These are phyloP conservation scores for Gossypium aridum DNA, from an alignment of 441 rosid genomes.

Conservation along the genomic window DNA sequence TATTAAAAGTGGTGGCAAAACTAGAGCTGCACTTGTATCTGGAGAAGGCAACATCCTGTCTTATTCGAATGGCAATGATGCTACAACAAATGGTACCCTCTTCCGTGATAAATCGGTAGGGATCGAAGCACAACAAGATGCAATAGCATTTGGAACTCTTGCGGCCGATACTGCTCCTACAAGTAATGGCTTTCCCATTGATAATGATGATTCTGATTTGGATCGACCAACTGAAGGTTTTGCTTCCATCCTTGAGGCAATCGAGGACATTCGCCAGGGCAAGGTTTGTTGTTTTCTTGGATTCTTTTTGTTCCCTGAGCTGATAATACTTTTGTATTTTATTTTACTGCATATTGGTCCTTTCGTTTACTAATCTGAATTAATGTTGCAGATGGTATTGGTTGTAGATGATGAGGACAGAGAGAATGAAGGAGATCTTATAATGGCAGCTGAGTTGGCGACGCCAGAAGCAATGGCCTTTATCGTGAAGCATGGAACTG, in stretches of 20 bases:
- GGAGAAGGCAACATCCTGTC: slow-evolving; percentile 58
- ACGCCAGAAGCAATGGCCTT: slow-evolving; percentile 97
- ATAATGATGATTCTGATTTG: slow-evolving; percentile 58
- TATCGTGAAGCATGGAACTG: slow-evolving; percentile 86
- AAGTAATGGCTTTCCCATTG: slow-evolving; percentile 35
- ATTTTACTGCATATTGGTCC: background rate
- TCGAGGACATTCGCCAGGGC: slow-evolving; percentile 86
- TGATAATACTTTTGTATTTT: background rate
- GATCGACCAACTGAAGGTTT: slow-evolving; percentile 72
- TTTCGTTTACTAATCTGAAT: slow-evolving; percentile 9
- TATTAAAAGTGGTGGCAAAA: slow-evolving; percentile 31
- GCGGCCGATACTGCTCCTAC: slow-evolving; percentile 40
- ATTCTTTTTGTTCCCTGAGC: background rate
- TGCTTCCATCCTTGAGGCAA: slow-evolving; percentile 77
- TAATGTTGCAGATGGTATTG: slow-evolving; percentile 58
- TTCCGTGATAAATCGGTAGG: slow-evolving; percentile 23
- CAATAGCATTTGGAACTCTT: slow-evolving; percentile 37
- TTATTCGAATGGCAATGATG: slow-evolving; percentile 26
- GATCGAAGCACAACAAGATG: slow-evolving; percentile 33
- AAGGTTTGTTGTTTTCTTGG: slow-evolving; percentile 46
- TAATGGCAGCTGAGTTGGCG: slow-evolving; percentile 80
- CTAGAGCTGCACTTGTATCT: slow-evolving; percentile 46
- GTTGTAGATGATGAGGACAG: slow-evolving; percentile 95
- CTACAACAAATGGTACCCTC: slow-evolving; percentile 23
- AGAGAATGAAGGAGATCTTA: slow-evolving; percentile 93